Evolutionary conservation across 208 protist genomes (phyloP), one percentile per base, ranked within the genome.

Genomic region (Acanthamoeba healyi): DNA sequence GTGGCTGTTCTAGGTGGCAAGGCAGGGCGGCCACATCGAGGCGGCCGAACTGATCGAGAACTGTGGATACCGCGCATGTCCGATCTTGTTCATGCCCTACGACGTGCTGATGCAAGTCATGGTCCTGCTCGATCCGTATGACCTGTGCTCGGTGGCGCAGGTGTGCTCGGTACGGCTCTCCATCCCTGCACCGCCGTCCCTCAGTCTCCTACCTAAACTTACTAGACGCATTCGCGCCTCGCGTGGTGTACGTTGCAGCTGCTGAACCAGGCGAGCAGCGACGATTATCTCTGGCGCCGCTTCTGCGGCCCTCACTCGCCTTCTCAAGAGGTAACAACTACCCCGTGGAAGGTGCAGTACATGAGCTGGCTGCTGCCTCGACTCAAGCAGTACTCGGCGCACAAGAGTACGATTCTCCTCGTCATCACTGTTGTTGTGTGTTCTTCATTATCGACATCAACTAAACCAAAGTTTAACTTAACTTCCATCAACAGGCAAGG

Each of bases 221-320:
- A n/a, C n/a, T n/a, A n/a, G n/a, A n/a, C n/a, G n/a, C n/a, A n/a
- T n/a, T n/a, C n/a, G n/a, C n/a, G n/a, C n/a, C n/a, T n/a, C n/a
- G n/a, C n/a, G n/a, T n/a, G n/a, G n/a, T n/a, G n/a, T n/a, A n/a
- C n/a, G n/a, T n/a, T n/a, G n/a, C 15, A 77, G 67, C 0, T 7
- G 34, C 38, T 77, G 34, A 77, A 77, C 67, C 15, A 77, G 26
- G 67, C 44, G 67, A 77, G 67, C 67, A 77, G 67, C 36, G 67
- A 38, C 36, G 38, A 77, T 19, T 26, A 32, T 2, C 14, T 77
- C 34, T 77, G 67, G 67, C 67, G 67, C 19, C 9, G 38, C 17
- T 77, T 77, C 67, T 77, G 67, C 36, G 3, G 26, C 34, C 36
- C 29, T 7, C 38, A 5, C 0, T 44, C 15, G 67, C 1, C 14